Evolutionary conservation across 495 filamentous ascomycete species (phyloP), one percentile per base, ranked within the genome.

Genomic region (Cenococcum geophilum): DNA sequence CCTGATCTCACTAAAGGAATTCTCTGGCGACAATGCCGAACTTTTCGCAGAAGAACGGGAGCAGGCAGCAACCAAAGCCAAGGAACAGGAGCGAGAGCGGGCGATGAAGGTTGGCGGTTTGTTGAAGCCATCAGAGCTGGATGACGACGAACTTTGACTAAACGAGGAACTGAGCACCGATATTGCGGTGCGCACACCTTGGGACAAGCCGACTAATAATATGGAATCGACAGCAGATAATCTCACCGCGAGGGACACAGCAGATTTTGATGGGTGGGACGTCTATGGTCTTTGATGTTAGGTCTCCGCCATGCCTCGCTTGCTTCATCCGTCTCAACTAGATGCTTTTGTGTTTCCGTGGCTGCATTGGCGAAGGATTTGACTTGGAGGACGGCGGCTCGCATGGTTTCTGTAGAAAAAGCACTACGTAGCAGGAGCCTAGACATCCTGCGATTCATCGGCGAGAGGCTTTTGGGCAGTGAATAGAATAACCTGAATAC

Each of bases 1-100:
- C 83, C 76, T 99, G 58, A 96, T 99, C 67, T 91, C 91, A 27
- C 76, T 99, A 57, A 96, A 95, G 75, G 93, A 99, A 75, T 97
- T 97, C 68, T 82, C 82, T 14, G 89, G 89, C 12, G 93, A 91
- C 73, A 93, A 91, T 69, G 86, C 92, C 5, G 93, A 97, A 66
- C 80, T 98, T n/a, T 99, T 87, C 75, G 87, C 89, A 2, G 91
- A 97, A 56, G 95, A 97, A 71, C 85, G 93, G 64, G 93, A 97
- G 73, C 85, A 84, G 60, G 91, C 89, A 66, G 89, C 87, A 0
- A 59, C 16, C 22, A 56, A 62, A 49, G 62, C 59, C 43, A 68
- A 68, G 49, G 65, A 65, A 27, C 34, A 63, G 54, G 68, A 70
- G 55, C 64, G 68, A 10, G 51, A 70, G 40, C 64, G 65, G 18